phyloP scores from a whole-genome alignment of 371 early-diverging fungal genomes.

The Mucor racemosus region DNA sequence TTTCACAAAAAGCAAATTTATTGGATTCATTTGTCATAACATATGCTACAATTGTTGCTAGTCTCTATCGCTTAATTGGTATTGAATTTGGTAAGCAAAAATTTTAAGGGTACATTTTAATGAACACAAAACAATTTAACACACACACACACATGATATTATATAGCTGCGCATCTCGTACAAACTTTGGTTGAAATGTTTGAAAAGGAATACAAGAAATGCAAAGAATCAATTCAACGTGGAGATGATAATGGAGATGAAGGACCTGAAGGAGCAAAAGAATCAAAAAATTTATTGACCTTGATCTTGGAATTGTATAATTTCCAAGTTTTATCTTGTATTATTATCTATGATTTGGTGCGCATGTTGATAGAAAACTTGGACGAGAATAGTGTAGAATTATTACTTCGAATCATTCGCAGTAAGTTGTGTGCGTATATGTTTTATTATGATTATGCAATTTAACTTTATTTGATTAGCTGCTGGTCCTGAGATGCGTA shows the following conservation, averaged over 20 bases:
- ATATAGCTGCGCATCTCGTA: constrained; percentile 78
- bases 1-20: constrained; percentile 80
- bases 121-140: neutral
- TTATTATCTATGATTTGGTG: constrained; percentile 87
- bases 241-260: constrained; percentile 50
- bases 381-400: constrained; percentile 85
- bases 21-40: constrained; percentile 89
- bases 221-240: constrained; percentile 29
- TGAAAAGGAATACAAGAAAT: constrained; percentile 48
- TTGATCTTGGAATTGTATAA: constrained; percentile 89
- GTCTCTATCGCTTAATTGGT: constrained; percentile 82
- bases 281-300: constrained; percentile 80
- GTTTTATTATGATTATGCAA: neutral
- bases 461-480: constrained; percentile 39
- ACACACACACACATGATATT: neutral
- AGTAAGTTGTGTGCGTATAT: constrained; percentile 44
- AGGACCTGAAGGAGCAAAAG: constrained; percentile 60
- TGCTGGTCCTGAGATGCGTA: constrained; percentile 85
- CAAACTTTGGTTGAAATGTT: constrained; percentile 85
- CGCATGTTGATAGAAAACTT: constrained; percentile 69
- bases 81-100: constrained; percentile 75
- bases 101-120: neutral
- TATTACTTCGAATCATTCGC: constrained; percentile 82
- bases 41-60: constrained; percentile 86
- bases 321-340: constrained; percentile 84